These are phyloP conservation scores for Salvia sclarea DNA, from an alignment of 305 asterid species.

Conservation along the genomic window DNA sequence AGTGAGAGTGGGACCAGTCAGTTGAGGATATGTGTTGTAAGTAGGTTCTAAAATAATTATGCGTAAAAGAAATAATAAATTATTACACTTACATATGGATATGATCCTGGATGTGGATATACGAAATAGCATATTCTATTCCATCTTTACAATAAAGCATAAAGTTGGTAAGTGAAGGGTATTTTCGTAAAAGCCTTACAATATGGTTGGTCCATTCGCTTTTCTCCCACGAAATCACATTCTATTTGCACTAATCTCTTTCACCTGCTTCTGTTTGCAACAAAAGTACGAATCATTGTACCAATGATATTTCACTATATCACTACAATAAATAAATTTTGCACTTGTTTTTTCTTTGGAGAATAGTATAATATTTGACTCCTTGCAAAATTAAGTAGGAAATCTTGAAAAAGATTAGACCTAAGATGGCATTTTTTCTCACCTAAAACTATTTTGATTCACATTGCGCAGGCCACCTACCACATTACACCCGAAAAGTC, in stretches of 20 bases:
- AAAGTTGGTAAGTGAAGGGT: slow-evolving; percentile 12
- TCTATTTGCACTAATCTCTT: not conserved
- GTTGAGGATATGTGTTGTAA: not conserved
- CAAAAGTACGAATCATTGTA: not conserved
- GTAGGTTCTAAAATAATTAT: not conserved
- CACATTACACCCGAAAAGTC: not conserved
- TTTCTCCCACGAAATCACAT: not conserved
- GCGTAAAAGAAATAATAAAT: too few relatives aligned
- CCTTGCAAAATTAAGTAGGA: too few relatives aligned
- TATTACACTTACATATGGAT: too few relatives aligned
- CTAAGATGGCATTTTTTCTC: not conserved
- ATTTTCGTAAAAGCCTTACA: not conserved
- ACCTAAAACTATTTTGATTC: slow-evolving; percentile 10
- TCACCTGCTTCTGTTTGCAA: too few relatives aligned
- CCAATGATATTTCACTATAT: not conserved
- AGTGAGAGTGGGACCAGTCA: not conserved
- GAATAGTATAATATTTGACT: too few relatives aligned
- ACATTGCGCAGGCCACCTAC: slow-evolving; percentile 14
- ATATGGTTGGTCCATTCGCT: not conserved
- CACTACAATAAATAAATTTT: not conserved
- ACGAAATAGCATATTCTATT: slow-evolving; percentile 23
- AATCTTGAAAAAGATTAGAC: not conserved
- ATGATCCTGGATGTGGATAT: not conserved
- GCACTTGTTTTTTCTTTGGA: too few relatives aligned
- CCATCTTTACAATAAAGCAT: not conserved